These are phyloP conservation scores for Trichoderma sp. DNA, from an alignment of 2,329 filamentous ascomycete genomes.

Conservation along the genomic window DNA sequence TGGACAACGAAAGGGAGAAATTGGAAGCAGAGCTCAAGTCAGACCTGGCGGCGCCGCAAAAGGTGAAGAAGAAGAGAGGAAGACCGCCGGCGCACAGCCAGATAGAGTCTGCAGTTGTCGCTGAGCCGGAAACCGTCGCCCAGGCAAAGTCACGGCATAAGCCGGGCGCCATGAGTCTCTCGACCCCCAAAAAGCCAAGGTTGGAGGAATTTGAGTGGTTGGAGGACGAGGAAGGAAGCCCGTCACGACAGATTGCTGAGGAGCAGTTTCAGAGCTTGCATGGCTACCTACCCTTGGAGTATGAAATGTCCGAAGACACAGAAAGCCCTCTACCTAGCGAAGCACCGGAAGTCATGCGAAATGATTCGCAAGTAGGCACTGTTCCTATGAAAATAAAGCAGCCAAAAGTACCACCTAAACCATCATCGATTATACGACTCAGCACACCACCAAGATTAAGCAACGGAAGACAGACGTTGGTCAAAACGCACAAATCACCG, in stretches of 20 bases:
- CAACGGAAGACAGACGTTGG: not conserved
- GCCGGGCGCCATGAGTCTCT: slow-evolving; percentile 36
- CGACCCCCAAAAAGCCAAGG: slow-evolving; percentile 36
- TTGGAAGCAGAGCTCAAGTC: slow-evolving; percentile 28
- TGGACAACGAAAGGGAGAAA: slow-evolving; percentile 40
- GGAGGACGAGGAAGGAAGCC: slow-evolving; percentile 32
- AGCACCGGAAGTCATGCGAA: not conserved
- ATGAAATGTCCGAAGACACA: not conserved
- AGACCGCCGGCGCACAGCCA: slow-evolving; percentile 33
- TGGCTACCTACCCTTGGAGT: slow-evolving; percentile 16
- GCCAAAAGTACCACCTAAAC: not conserved
- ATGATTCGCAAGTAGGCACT: not conserved
- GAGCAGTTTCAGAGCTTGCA: slow-evolving; percentile 24
- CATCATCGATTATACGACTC: not conserved
- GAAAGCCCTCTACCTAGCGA: not conserved
- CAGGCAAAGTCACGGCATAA: slow-evolving; percentile 28
- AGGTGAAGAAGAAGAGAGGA: slow-evolving; percentile 30
- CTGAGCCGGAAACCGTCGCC: slow-evolving; percentile 27
- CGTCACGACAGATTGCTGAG: slow-evolving; percentile 30
- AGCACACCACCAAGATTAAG: not conserved
- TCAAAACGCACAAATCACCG: not conserved
- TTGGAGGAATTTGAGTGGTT: slow-evolving; percentile 32
- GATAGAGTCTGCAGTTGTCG: slow-evolving; percentile 34
- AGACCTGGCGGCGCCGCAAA: slow-evolving; percentile 3
- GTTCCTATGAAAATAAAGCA: not conserved